Evolutionary conservation across 2,329 filamentous ascomycete genomes (phyloP).

Genomic region (Chaetomiaceae sp.): DNA sequence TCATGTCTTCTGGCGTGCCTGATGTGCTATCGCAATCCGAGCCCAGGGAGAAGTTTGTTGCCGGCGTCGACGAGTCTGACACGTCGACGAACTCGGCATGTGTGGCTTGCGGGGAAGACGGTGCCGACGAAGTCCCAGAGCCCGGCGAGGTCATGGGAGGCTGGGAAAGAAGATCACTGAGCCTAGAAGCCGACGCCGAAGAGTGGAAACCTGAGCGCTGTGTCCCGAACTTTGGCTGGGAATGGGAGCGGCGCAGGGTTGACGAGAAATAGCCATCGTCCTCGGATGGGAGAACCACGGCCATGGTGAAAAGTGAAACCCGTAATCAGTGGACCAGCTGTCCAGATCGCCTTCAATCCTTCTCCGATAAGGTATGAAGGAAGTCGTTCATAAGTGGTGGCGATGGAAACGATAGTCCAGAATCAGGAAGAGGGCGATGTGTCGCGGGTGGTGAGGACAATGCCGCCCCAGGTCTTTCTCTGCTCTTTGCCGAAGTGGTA

Average conservation of each 20-base stretch:
- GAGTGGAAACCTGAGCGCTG: slow-evolving; percentile 40
- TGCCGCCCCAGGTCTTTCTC: slow-evolving; percentile 7
- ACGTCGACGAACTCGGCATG: slow-evolving; percentile 51
- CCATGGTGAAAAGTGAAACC: slow-evolving; percentile 39
- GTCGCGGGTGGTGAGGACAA: background rate
- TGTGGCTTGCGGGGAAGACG: slow-evolving; percentile 52
- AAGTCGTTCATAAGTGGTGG: slow-evolving; percentile 27
- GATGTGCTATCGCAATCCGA: slow-evolving; percentile 50
- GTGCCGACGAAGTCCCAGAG: slow-evolving; percentile 48
- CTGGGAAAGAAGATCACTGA: slow-evolving; percentile 44
- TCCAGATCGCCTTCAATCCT: slow-evolving; percentile 31
- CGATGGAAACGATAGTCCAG: background rate
- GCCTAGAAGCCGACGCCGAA: slow-evolving; percentile 43
- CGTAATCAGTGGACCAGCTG: slow-evolving; percentile 24
- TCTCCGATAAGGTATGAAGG: slow-evolving; percentile 23
- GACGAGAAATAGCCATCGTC: slow-evolving; percentile 55
- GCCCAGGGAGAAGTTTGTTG: slow-evolving; percentile 59
- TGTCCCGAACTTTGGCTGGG: slow-evolving; percentile 52
- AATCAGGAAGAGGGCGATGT: background rate
- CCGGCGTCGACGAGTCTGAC: slow-evolving; percentile 59
- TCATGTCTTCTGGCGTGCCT: slow-evolving; percentile 45
- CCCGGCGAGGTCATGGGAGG: slow-evolving; percentile 41
- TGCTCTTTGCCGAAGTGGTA: slow-evolving; percentile 1
- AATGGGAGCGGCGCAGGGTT: slow-evolving; percentile 55
- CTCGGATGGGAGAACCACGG: slow-evolving; percentile 53